Evolutionary conservation across 305 asterid species (phyloP).

Genomic region (Lippia alba): DNA sequence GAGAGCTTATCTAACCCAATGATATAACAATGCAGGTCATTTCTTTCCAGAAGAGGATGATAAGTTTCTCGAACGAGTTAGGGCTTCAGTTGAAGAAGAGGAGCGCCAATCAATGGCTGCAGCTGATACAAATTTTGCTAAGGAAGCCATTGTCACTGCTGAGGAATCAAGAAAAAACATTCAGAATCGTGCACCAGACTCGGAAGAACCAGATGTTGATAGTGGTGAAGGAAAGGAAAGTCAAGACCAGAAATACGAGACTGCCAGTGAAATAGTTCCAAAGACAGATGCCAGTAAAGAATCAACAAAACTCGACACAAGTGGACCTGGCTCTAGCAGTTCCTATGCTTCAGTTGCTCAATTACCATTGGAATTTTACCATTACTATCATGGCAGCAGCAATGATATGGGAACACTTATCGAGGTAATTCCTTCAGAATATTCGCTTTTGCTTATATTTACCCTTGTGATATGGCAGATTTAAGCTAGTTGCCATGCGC

Average conservation of each 20-base stretch:
- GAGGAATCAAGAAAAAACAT: constrained; percentile 66
- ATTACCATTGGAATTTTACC: constrained; percentile 89
- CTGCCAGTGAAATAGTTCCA: constrained; percentile 34
- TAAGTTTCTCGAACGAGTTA: constrained; percentile 67
- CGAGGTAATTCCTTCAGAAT: constrained; percentile 58
- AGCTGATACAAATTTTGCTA: constrained; percentile 80
- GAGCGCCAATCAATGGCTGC: constrained; percentile 81
- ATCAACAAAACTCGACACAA: constrained; percentile 41
- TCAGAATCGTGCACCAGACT: constrained; percentile 41
- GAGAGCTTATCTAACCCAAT: constrained; percentile 39
- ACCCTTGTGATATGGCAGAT: no score
- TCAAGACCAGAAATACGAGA: constrained; percentile 44
- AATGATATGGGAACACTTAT: constrained; percentile 93
- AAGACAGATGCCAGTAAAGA: constrained; percentile 40
- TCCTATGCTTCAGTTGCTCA: constrained; percentile 58
- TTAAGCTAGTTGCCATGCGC: background rate
- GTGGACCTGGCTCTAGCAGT: constrained; percentile 49
- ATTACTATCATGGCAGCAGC: constrained; percentile 90
- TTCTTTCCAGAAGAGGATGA: constrained; percentile 94
- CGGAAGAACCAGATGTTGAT: constrained; percentile 39
- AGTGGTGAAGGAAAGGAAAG: constrained; percentile 30
- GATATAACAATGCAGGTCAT: constrained; percentile 60
- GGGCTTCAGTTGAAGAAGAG: constrained; percentile 97
- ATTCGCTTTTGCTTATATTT: background rate
- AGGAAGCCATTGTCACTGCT: constrained; percentile 68